phyloP scores from a whole-genome alignment of 2,329 filamentous ascomycete genomes.

The Epichloe elymi region DNA sequence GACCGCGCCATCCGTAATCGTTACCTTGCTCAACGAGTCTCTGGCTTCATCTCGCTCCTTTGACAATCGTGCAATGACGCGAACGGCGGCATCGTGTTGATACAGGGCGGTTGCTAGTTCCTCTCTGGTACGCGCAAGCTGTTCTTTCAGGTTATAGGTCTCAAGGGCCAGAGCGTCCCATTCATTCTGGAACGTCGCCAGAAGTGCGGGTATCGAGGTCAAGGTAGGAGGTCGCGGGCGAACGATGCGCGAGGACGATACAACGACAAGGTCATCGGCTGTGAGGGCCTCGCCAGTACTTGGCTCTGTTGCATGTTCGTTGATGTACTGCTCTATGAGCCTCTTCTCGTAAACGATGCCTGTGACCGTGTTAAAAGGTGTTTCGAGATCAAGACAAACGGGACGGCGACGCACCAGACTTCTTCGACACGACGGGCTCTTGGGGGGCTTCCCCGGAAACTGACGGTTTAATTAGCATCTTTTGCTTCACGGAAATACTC shows the following conservation, averaged over 20 bases:
- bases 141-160: slow-evolving; percentile 80
- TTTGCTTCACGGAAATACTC: no score
- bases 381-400: background rate
- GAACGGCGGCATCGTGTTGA: slow-evolving; percentile 91
- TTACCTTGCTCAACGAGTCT: slow-evolving; percentile 75
- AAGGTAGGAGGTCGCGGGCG: slow-evolving; percentile 83
- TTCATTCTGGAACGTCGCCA: slow-evolving; percentile 93
- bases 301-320: slow-evolving; percentile 85
- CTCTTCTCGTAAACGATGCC: slow-evolving; percentile 90
- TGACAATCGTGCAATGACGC: slow-evolving; percentile 85
- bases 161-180: slow-evolving; percentile 92
- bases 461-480: slow-evolving; percentile 21
- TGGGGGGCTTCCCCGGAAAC: slow-evolving; percentile 95
- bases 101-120: slow-evolving; percentile 90
- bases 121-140: slow-evolving; percentile 78
- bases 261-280: slow-evolving; percentile 71
- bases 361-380: slow-evolving; percentile 18
- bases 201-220: slow-evolving; percentile 88
- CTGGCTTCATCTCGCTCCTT: slow-evolving; percentile 86
- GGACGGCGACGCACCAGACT: slow-evolving; percentile 55
- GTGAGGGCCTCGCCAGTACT: slow-evolving; percentile 76
- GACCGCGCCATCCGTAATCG: slow-evolving; percentile 45
- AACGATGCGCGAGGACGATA: slow-evolving; percentile 73
- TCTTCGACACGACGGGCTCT: slow-evolving; percentile 86
- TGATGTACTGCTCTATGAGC: slow-evolving; percentile 87